Conservation (phyloP, 2,329 filamentous ascomycete genomes). For the Fonsecaea pedrosoi region DNA sequence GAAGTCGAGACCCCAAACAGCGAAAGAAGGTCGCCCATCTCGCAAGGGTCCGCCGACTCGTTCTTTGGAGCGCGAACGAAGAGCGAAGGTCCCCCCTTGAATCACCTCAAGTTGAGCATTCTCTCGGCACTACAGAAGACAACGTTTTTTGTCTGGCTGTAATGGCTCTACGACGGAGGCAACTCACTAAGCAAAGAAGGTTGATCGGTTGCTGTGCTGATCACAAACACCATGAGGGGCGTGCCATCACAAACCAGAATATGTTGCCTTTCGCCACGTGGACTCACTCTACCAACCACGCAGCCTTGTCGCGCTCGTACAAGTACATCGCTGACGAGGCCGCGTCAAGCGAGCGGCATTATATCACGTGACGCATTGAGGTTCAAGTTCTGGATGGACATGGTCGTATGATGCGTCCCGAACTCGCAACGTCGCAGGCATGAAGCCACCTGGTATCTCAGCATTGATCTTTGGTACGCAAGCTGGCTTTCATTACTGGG, state of each 20-base stretch:
- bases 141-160: neutral
- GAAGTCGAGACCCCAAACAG: slow-evolving; percentile 12
- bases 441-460: neutral
- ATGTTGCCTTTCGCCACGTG: neutral
- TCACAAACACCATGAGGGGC: neutral
- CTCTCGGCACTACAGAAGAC: neutral
- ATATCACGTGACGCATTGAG: no score
- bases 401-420: neutral
- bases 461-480: neutral
- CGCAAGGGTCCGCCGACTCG: slow-evolving; percentile 16
- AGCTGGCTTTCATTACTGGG: neutral
- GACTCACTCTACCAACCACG: neutral
- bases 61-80: slow-evolving; percentile 29
- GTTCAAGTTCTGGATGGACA: neutral
- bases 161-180: neutral
- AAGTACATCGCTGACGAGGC: no score
- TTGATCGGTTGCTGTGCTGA: neutral
- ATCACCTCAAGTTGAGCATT: neutral
- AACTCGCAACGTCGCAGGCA: neutral
- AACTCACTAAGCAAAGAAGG: neutral
- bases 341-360: no score
- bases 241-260: neutral
- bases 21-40: slow-evolving; percentile 22
- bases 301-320: neutral
- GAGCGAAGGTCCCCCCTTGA: slow-evolving; percentile 17